Conservation (phyloP, 345 rosid species). For the Hibiscus syriacus region DNA sequence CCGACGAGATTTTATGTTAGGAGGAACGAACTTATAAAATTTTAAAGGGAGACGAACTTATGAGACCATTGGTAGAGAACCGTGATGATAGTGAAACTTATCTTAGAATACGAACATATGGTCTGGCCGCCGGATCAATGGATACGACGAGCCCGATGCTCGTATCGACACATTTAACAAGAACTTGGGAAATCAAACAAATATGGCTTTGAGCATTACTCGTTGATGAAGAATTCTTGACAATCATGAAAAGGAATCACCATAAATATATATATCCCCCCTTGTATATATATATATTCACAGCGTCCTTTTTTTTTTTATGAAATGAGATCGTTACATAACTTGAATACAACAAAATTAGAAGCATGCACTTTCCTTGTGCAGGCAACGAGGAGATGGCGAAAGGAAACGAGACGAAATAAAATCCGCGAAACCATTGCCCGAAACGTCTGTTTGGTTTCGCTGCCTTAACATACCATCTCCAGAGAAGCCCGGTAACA, state of each 20-base stretch:
- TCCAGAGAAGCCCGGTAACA: constrained; percentile 8
- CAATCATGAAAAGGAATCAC: constrained; percentile 16
- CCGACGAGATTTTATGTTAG: no score
- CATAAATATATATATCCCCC: constrained; percentile 13
- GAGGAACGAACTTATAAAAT: no score
- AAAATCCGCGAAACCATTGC: constrained; percentile 18
- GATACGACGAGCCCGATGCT: no score
- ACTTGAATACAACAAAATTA: constrained; percentile 12
- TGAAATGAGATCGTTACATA: constrained; percentile 10
- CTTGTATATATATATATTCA: constrained; percentile 7
- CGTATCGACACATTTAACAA: no score
- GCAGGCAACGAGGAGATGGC: constrained; percentile 4
- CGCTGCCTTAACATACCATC: constrained; percentile 23
- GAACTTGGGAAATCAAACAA: background rate
- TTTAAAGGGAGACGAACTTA: no score
- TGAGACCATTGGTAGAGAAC: no score
- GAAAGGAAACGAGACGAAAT: constrained; percentile 19
- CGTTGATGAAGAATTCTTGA: constrained; percentile 1
- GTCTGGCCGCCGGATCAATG: no score
- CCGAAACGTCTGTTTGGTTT: no score
- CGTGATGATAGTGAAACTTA: no score
- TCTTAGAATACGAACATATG: no score
- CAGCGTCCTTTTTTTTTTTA: constrained; percentile 11
- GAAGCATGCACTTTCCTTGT: background rate
- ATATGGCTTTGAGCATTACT: background rate